Percentiles rank a stretch among this genome's conserved stretches.
These are phyloP conservation scores for Beauveria varroae DNA, from an alignment of 2,329 filamentous ascomycete species.

Conservation along the genomic window DNA sequence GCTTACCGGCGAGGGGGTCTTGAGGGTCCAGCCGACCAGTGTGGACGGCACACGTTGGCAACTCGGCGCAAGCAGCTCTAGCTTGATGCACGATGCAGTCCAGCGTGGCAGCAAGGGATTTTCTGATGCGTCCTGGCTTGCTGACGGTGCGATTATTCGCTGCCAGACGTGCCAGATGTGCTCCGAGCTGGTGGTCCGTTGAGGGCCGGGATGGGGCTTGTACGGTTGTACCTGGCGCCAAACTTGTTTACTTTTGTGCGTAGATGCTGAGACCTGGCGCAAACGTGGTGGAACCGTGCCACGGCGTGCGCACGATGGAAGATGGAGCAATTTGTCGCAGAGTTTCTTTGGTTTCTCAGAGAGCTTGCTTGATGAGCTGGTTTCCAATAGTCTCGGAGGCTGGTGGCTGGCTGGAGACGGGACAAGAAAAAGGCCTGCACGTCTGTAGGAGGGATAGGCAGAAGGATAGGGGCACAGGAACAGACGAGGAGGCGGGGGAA, in stretches of 20 bases:
- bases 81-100: neutral
- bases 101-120: neutral
- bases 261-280: neutral
- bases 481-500: slow-evolving; percentile 1
- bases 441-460: neutral
- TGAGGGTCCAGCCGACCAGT: neutral
- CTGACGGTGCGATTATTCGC: neutral
- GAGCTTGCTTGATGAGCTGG: neutral
- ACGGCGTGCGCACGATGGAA: neutral
- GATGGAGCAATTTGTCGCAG: slow-evolving; percentile 5
- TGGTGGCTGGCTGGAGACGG: neutral
- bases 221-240: neutral
- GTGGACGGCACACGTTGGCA: neutral
- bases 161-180: neutral
- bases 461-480: neutral
- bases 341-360: slow-evolving; percentile 9
- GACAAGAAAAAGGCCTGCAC: neutral
- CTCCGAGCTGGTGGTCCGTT: neutral
- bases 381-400: neutral
- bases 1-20: neutral
- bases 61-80: neutral
- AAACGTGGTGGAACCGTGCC: neutral
- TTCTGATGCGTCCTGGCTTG: neutral
- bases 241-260: neutral
- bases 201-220: neutral